Evolutionary conservation across 345 rosid species (phyloP).

Genomic region (Heritiera fomes): DNA sequence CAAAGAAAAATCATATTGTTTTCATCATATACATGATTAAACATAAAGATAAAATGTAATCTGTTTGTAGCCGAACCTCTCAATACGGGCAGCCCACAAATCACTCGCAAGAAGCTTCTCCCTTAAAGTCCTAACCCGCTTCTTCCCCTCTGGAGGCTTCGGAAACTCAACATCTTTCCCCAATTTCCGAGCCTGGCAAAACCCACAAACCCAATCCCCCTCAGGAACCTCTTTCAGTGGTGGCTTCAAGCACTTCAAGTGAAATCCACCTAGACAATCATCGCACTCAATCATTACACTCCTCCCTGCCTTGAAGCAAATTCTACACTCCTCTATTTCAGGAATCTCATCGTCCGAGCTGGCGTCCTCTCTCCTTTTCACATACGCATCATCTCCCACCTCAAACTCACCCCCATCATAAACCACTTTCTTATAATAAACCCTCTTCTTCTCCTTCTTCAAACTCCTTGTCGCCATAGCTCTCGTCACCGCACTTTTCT

Average conservation of each 20-base stretch:
- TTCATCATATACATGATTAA: background rate
- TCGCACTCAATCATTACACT: constrained; percentile 86
- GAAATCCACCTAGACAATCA: constrained; percentile 88
- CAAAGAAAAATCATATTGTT: background rate
- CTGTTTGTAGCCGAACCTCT: constrained; percentile 43
- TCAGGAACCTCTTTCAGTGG: constrained; percentile 78
- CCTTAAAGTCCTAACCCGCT: constrained; percentile 61
- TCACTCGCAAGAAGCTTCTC: constrained; percentile 90
- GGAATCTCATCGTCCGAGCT: constrained; percentile 69
- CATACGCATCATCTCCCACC: constrained; percentile 80
- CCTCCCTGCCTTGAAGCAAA: constrained; percentile 69
- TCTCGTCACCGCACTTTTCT: constrained; percentile 21
- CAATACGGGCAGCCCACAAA: constrained; percentile 79
- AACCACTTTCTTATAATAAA: constrained; percentile 65
- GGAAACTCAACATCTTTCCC: constrained; percentile 58
- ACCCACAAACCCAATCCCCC: constrained; percentile 85
- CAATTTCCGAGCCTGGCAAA: constrained; percentile 57
- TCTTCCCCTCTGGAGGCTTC: constrained; percentile 64
- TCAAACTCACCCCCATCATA: constrained; percentile 71
- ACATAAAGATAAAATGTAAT: background rate
- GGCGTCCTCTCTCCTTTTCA: constrained; percentile 78
- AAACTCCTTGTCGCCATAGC: constrained; percentile 15
- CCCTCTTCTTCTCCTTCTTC: constrained; percentile 43
- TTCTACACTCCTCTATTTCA: constrained; percentile 73
- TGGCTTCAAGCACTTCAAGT: constrained; percentile 83